Evolutionary conservation across 805 yeast genomes (phyloP), one percentile per base, ranked within the genome.

Genomic region (Dipodascopsis uninucleata): DNA sequence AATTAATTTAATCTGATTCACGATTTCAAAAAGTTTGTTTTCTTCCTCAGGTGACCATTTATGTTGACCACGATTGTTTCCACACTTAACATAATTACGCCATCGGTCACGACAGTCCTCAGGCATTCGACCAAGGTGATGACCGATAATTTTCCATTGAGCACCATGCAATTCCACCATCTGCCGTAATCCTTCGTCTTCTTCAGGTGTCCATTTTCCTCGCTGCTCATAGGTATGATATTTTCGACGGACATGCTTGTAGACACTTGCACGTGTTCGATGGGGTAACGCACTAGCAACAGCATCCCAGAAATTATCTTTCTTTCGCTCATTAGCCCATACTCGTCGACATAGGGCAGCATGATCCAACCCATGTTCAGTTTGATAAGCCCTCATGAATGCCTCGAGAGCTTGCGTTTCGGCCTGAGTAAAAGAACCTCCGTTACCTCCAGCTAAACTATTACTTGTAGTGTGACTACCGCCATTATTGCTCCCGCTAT

Each of bases 21-120:
- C 77, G 6, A 82, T 77, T n/a, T 62, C 61, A 42, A 73, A 72
- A 49, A 89, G 68, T 41, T 68, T 64, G 16, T 68, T 71, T 61
- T 89, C 97, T 59, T 86, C 96, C 28, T 75, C 78, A 1, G 64
- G 60, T 0, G 82, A 69, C 97, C 97, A 89, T 61, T 83, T 85
- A 62, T 85, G 84, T 39, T 77, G 74, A 6, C 80, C 78, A 53
- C 97, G 72, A 43, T 77, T 77, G 14, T 71, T 71, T 20, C 97
- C 97, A 69, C 97, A 90, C 64, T 89, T 89, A 52, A 89, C 84
- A 61, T 89, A 90, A 62, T 90, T 90, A 64, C 97, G 74, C 95
- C 95, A 90, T 57, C 97, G 74, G 63, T 90, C 97, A 57, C 97
- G 75, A 64, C 97, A 89, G 66, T 90, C 97, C 61, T 90, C 97